Evolutionary conservation across 805 yeast species (phyloP).

Genomic region (Lachancea fermentati): DNA sequence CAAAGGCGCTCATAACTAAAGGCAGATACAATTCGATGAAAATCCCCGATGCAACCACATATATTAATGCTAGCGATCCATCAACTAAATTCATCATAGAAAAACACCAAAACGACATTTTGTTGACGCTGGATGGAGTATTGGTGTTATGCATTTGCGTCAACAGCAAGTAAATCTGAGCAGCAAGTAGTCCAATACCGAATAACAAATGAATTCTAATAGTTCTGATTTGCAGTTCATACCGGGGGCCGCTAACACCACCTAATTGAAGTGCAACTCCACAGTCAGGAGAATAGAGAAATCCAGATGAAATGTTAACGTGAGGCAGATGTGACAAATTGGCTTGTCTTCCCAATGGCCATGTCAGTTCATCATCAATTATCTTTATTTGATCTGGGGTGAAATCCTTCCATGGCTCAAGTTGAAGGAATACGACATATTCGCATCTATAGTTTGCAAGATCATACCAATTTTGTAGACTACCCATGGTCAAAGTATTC

Average conservation of each 20-base stretch:
- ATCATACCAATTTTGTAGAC: conserved; percentile 28
- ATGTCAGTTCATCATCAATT: conserved; percentile 65
- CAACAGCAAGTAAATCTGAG: conserved; percentile 53
- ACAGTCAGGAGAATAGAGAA: conserved; percentile 87
- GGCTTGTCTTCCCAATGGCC: conserved; percentile 79
- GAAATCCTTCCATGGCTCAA: conserved; percentile 53
- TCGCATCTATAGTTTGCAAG: conserved; percentile 53
- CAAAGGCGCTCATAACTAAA: conserved; percentile 61
- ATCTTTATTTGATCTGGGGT: conserved; percentile 44
- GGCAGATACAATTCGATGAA: conserved; percentile 56
- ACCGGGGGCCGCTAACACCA: conserved; percentile 47
- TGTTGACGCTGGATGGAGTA: conserved; percentile 76
- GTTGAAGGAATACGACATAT: conserved; percentile 59
- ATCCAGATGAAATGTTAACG: conserved; percentile 47
- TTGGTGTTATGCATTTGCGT: conserved; percentile 65
- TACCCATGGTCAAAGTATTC: conserved; percentile 44
- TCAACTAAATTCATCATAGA: conserved; percentile 62
- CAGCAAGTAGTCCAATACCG: conserved; percentile 41
- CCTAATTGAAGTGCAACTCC: conserved; percentile 47
- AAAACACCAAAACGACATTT: conserved; percentile 65
- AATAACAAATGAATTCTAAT: conserved; percentile 39
- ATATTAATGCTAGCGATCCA: conserved; percentile 59
- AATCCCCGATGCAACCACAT: conserved; percentile 53
- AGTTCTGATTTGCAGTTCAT: conserved; percentile 38
- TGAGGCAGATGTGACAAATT: conserved; percentile 46